Evolutionary conservation across 2,329 filamentous ascomycete genomes (phyloP).

Genomic region (Colletotrichum tanaceti): DNA sequence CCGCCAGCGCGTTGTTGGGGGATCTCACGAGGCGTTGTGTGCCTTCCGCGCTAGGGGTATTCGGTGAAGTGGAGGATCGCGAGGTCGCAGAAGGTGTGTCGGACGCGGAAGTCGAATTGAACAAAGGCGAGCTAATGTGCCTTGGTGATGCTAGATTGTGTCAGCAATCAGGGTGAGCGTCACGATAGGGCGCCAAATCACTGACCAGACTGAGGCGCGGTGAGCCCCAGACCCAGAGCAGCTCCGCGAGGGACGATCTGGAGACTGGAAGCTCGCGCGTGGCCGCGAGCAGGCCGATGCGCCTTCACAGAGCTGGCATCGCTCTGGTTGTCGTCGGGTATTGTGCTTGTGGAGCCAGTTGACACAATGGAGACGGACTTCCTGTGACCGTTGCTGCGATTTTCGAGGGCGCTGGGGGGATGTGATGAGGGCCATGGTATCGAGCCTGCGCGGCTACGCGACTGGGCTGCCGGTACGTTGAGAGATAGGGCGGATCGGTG

Average conservation of each 20-base stretch:
- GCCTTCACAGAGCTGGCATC: slow-evolving; percentile 57
- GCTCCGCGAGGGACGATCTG: slow-evolving; percentile 71
- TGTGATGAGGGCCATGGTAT: slow-evolving; percentile 57
- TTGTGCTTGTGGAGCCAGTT: slow-evolving; percentile 68
- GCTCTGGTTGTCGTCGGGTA: slow-evolving; percentile 57
- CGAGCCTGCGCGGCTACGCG: slow-evolving; percentile 59
- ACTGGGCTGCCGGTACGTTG: slow-evolving; percentile 60
- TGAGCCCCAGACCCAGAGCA: slow-evolving; percentile 42
- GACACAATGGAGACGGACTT: slow-evolving; percentile 87
- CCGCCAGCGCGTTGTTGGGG: slow-evolving; percentile 60
- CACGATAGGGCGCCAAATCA: background rate
- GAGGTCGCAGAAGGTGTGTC: slow-evolving; percentile 58
- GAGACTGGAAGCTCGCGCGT: slow-evolving; percentile 83
- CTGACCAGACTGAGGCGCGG: slow-evolving; percentile 55
- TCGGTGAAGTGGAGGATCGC: slow-evolving; percentile 58
- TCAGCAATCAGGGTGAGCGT: slow-evolving; percentile 8
- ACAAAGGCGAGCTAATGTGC: slow-evolving; percentile 62
- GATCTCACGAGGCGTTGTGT: slow-evolving; percentile 55
- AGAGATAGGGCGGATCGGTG: slow-evolving; percentile 78
- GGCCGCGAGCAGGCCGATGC: slow-evolving; percentile 69
- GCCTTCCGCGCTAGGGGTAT: slow-evolving; percentile 55
- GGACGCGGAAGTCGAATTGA: slow-evolving; percentile 67
- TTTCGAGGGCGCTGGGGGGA: slow-evolving; percentile 46
- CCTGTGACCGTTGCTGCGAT: slow-evolving; percentile 71
- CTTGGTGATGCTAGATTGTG: slow-evolving; percentile 50